Evolutionary conservation across 768 basidiomycete species (phyloP).

Genomic region (Pisolithus marmoratus): DNA sequence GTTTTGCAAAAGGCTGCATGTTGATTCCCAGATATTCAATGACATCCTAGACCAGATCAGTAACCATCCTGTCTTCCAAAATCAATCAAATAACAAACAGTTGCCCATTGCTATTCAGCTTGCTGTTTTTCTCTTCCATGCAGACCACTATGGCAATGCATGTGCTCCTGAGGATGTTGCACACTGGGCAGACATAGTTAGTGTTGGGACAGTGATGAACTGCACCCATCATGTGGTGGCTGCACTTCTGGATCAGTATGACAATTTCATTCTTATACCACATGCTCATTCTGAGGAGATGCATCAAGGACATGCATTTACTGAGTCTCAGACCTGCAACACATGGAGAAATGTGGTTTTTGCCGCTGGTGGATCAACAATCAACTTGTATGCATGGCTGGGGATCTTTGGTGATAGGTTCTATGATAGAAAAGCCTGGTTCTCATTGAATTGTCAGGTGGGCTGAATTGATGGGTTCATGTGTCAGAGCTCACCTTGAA

Average conservation of each 20-base stretch:
- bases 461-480: not conserved
- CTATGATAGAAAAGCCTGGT: constrained; percentile 1
- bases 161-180: not conserved
- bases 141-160: not conserved
- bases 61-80: not conserved
- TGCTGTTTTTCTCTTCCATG: not conserved
- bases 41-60: not conserved
- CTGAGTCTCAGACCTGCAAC: not conserved
- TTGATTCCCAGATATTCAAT: not conserved
- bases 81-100: not conserved
- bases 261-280: not conserved
- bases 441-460: constrained; percentile 5
- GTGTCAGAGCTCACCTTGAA: not conserved
- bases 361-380: not conserved
- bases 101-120: not conserved
- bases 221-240: not conserved
- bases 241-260: not conserved
- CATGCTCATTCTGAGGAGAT: not conserved
- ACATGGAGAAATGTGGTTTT: constrained; percentile 1
- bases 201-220: not conserved
- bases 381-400: not conserved
- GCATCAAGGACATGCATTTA: not conserved
- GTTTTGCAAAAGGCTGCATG: not conserved
- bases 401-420: not conserved
- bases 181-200: not conserved